Evolutionary conservation across 345 rosid genomes (phyloP).

Genomic region (Rhodamnia argentea): DNA sequence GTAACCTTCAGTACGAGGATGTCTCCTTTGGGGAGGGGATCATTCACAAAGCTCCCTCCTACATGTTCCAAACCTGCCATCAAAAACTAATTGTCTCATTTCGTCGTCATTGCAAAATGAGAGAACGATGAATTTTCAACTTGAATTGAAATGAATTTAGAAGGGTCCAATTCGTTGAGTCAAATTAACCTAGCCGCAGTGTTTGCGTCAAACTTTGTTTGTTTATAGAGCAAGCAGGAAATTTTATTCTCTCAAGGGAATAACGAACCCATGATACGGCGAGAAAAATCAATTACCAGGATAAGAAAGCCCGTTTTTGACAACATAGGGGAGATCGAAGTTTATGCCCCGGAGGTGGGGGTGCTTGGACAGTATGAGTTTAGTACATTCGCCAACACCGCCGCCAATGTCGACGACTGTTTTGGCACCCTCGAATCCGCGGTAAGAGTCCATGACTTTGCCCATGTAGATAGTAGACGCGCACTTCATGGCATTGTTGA

Average conservation of each 20-base stretch:
- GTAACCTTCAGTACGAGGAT: conserved; percentile 12
- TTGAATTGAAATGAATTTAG: neutral
- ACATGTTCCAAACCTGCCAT: conserved; percentile 13
- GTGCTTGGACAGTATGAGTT: conserved; percentile 6
- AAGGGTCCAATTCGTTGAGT: neutral
- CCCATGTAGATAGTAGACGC: conserved; percentile 4
- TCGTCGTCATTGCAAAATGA: neutral
- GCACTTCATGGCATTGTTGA: conserved; percentile 13
- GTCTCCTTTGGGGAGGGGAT: conserved; percentile 10
- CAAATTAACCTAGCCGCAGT: neutral
- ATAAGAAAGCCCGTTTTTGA: conserved; percentile 12
- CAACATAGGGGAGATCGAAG: conserved; percentile 20
- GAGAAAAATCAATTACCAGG: conserved; percentile 5
- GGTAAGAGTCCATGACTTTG: conserved; percentile 11
- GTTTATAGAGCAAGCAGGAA: neutral
- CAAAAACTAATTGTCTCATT: neutral
- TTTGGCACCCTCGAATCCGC: conserved; percentile 8
- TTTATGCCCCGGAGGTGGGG: conserved; percentile 17
- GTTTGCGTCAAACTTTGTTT: neutral
- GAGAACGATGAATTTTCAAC: neutral
- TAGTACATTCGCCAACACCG: conserved; percentile 11
- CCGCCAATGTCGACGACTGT: conserved; percentile 23
- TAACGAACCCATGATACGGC: neutral
- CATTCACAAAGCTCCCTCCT: conserved; percentile 9
- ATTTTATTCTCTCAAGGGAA: neutral